Base-by-base conservation (phyloP, 129 eudicot species). In the Artemisia tridentata region DNA sequence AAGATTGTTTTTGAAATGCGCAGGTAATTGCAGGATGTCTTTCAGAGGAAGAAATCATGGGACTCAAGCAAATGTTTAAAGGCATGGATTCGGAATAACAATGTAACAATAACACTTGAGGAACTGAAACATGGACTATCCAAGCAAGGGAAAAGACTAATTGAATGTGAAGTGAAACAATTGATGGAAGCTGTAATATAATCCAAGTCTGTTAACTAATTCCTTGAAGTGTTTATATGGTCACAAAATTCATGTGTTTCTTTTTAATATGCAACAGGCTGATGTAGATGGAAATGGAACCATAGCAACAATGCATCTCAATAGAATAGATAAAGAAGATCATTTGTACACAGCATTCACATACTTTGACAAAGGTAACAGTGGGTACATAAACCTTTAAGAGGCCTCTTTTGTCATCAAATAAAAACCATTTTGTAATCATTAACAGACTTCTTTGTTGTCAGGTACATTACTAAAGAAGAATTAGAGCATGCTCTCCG, bases 11-110 rank as follows among this genome's bases (percentile, higher is more conserved):
- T 61, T 41, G 61, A 78, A 29, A 74, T 52, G 79, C 27, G 27
- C 53, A 90, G 97, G 97, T 91, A 45, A 87, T 91, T 48, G 97
- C 97, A n/a, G 95, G 95, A 6, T 91, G 95, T 72, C 85, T 91
- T 61, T 91, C 97, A 0, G 92, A 91, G 80, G 97, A 91, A 73
- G 97, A 91, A 78, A 91, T 91, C 78, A 91, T 87, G 83, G 95
- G 97, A 72, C 53, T 91, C 71, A 91, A 91, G 78, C 78, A 91
- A 72, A 91, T 91, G 97, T 87, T 91, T 72, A 91, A 72, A 82
- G 82, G 88, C 72, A 91, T 91, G 91, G 95, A 91, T 51, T 60
- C 86, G 3, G 1, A 91, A 91, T 69, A 88, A 85, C 61, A 91
- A 82, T 75, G 97, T 91, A 10, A 91, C 97, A 0, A 91, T 91